Evolutionary conservation across 495 filamentous ascomycete species (phyloP), one percentile per base, ranked within the genome.

Genomic region (Tuber calosporum): DNA sequence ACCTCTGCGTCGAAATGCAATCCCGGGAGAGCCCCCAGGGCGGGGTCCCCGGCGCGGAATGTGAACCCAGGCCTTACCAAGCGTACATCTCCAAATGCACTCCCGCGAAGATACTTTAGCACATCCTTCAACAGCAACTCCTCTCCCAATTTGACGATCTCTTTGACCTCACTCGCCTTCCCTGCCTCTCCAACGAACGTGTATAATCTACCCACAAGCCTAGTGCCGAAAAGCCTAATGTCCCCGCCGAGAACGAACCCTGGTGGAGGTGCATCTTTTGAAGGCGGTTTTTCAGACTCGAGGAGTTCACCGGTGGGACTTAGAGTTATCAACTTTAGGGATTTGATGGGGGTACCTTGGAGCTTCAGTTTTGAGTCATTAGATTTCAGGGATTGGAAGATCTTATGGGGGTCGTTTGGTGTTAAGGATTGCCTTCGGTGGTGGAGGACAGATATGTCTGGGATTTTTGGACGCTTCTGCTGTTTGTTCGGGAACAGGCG

Each of bases 1-100:
- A 76, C 42, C 39, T 76, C 74, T 7, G 74, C 58, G 45, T 76
- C 67, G n/a, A 76, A 76, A 68, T 76, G 68, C 67, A 76, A 67
- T 66, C 74, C 74, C 9, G 48, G 37, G 22, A 43, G 38, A 17
- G 67, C 68, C 11, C 71, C 74, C 4, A 48, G 48, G 20, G 17
- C 40, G 4, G 71, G 34, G 17, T 70, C 72, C 11, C 45, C 68
- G 26, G 69, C 67, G 26, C 73, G 40, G 26, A 70, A 76, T 67
- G 68, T 74, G 36, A 76, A 76, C 36, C 67, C 42, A 4, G 74
- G 74, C 19, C 73, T 73, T 8, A 70, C 34, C 53, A 76, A 68
- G n/a, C 53, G 26, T 22, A 76, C 71, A 76, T 76, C 74, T 22
- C 74, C 74, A 36, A 76, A 76, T 26, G 69, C 30, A 37, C 53